Evolutionary conservation across 805 yeast species (phyloP).

Genomic region (Kuraishia hungarica): DNA sequence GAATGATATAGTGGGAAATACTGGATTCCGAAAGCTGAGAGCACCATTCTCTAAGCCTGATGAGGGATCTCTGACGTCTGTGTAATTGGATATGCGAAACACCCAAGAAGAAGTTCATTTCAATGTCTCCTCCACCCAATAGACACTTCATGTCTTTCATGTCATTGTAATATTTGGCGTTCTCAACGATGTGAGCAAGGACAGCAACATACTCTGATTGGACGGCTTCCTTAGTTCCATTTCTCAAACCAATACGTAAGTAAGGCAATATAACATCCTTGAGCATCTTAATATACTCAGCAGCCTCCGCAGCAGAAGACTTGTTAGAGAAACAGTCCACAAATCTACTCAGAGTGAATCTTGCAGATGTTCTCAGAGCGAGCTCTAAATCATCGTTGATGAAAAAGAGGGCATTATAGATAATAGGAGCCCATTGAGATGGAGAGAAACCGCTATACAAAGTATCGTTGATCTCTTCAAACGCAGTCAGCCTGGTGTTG

Average conservation of each 20-base stretch:
- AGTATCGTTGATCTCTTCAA: conserved; percentile 51
- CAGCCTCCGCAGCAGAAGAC: conserved; percentile 17
- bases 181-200: conserved; percentile 51
- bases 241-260: conserved; percentile 59
- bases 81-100: conserved; percentile 77
- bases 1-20: conserved; percentile 74
- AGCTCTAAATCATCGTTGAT: conserved; percentile 74
- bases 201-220: conserved; percentile 66
- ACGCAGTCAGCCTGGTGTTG: conserved; percentile 64
- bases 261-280: conserved; percentile 54
- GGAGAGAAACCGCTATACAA: conserved; percentile 33
- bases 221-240: conserved; percentile 38
- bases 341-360: conserved; percentile 53
- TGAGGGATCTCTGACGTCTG: conserved; percentile 79
- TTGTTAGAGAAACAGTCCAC: conserved; percentile 43
- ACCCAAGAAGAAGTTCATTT: conserved; percentile 72
- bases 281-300: conserved; percentile 29
- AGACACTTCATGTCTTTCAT: conserved; percentile 61
- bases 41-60: conserved; percentile 41
- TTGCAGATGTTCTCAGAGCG: conserved; percentile 71
- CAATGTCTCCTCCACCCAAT: conserved; percentile 63
- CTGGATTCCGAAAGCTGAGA: conserved; percentile 40
- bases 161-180: conserved; percentile 32
- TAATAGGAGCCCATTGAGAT: conserved; percentile 71
- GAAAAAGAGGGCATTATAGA: conserved; percentile 60